Evolutionary conservation across 805 yeast genomes (phyloP), one percentile per base, ranked within the genome.

Genomic region (Diddensiella santjacobensis): DNA sequence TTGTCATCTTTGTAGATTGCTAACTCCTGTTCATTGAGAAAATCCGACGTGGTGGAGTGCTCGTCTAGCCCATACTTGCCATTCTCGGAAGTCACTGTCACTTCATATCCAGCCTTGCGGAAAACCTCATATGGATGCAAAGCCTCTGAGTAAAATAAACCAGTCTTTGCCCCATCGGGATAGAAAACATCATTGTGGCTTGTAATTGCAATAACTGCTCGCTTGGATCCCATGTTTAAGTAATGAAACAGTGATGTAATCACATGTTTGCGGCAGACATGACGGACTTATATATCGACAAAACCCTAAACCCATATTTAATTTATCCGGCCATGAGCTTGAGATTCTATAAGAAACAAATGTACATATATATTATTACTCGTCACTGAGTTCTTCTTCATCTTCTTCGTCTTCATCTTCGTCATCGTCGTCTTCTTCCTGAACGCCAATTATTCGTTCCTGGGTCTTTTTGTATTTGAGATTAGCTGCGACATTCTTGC

Each of bases 61-160:
- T 71, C 80, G 59, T 82, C 87, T 56, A 72, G 63, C n/a, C 80
- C 83, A 51, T 58, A 77, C 2, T 67, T 63, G 19, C 87, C 87
- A 26, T 72, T 73, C 58, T 81, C 86, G 4, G 84, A 78, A 18
- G 72, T 80, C 50, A 81, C 69, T 43, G 72, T 75, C 20, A 82
- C 79, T 22, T 77, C 78, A 53, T 59, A 74, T 3, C 83, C 83
- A 26, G 74, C 66, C 40, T 70, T 61, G 22, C 51, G 63, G 63
- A 77, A 78, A 3, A 62, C 72, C 44, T 73, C 60, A 63, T 64
- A 81, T 40, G 87, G 85, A 58, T 83, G 84, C 33, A 72, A 59
- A 11, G 79, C 86, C 64, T 81, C 87, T 17, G 71, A 64, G 56
- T 72, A 72, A 66, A 71, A 83, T 22, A 79, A 66, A 33, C 87